Evolutionary conservation across 164 flowering plant genomes (phyloP), one percentile per base, ranked within the genome.

Genomic region (Buxus sempervirens): DNA sequence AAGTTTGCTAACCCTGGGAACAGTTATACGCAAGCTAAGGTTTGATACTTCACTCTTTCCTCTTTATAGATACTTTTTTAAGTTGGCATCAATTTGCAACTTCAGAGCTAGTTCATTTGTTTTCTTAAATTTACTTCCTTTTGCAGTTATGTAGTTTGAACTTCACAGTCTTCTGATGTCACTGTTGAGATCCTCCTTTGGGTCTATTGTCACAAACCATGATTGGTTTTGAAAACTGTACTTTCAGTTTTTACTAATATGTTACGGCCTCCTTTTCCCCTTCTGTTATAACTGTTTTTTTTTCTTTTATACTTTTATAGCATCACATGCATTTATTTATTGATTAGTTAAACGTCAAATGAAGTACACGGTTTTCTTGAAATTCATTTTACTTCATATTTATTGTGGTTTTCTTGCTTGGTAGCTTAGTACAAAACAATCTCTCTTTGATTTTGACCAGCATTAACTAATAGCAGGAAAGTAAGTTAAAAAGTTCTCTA

Each of bases 11-110:
- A 90, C 97, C 16, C 81, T 96, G 12, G 98, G 98, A 69, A 90
- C 96, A 25, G 98, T 96, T 19, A 90, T 96, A 59, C 96, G 98
- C 71, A 96, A 91, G 67, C 79, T 96, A 70, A 93, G 99, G 98
- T 96, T 53, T 63, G 24, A 42, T 54, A 36, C 8, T 60, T 48
- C 49, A 54, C 61, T 24, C 9, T 45, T 45, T 10, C 51, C n/a
- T 60, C 51, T 45, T n/a, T 14, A 15, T 63, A 21, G 62, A 49
- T 20, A 23, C 18, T 60, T 18, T 28, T 61, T 23, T 42, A 16
- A 42, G 41, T 16, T 0, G 32, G 14, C 58, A 38, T 19, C 62
- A 23, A 49, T 69, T 69, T 41, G 54, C 25, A 61, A 27, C 60
- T 60, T 5, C 60, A 22, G 21, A 48, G 5, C 20, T 21, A 53